phyloP scores from a whole-genome alignment of 192 early-diverging fungal genomes.

The Piromyces sp. region DNA sequence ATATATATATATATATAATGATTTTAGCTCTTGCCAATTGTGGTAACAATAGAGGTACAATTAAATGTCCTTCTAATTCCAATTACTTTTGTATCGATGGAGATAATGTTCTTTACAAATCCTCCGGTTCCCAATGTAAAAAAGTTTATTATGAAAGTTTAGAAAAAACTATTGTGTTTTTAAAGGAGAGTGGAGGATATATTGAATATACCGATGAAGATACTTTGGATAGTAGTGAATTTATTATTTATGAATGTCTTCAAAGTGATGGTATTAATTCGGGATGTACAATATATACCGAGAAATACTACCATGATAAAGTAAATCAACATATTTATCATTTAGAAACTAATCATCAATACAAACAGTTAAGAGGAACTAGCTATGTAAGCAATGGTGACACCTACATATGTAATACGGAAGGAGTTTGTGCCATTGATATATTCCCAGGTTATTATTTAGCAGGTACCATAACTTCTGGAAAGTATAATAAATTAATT shows the following conservation, averaged over 20 bases:
- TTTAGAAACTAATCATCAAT: neutral
- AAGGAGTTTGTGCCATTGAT: neutral
- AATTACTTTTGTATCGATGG: neutral
- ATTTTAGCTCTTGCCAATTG: neutral
- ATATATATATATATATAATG: no score
- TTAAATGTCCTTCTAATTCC: neutral
- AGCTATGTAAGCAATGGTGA: neutral
- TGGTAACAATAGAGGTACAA: neutral
- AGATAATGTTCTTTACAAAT: neutral
- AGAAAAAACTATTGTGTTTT: neutral
- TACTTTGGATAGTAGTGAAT: neutral
- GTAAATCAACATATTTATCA: neutral
- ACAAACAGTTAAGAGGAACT: neutral
- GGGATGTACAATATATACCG: neutral
- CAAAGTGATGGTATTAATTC: neutral
- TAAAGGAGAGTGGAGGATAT: neutral
- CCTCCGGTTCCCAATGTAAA: neutral
- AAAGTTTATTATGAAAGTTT: neutral
- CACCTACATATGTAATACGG: neutral
- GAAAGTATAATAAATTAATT: neutral
- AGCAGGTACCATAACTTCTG: neutral
- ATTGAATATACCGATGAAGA: neutral
- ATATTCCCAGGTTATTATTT: neutral
- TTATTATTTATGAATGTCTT: neutral
- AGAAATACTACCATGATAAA: neutral